Percentiles rank a stretch among this genome's conserved stretches.
phyloP scores from a whole-genome alignment of 352 stramenopile species.

The Globisporangium nagaii region DNA sequence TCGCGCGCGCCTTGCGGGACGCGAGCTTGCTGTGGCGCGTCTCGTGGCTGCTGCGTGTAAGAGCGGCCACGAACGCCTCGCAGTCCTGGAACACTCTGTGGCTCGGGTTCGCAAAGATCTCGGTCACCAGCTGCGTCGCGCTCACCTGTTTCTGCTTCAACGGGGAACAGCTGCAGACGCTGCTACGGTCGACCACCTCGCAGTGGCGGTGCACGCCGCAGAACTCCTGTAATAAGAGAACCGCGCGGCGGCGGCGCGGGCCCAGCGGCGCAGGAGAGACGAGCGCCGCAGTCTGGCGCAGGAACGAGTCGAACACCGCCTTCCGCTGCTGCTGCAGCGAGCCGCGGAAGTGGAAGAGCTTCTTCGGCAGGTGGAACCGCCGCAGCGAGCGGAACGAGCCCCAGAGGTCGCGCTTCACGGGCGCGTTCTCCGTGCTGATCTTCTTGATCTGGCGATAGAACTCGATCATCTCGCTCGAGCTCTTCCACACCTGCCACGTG shows the following conservation, averaged over 20 bases:
- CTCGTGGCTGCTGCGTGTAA: slow-evolving; percentile 34
- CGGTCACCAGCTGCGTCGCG: slow-evolving; percentile 33
- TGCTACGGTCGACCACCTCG: slow-evolving; percentile 32
- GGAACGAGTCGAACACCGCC: slow-evolving; percentile 65
- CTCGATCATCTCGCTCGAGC: slow-evolving; percentile 48
- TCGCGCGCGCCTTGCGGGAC: slow-evolving; percentile 32
- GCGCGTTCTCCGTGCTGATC: slow-evolving; percentile 41
- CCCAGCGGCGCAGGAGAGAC: slow-evolving; percentile 49
- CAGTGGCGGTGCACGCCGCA: slow-evolving; percentile 41
- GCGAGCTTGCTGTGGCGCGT: slow-evolving; percentile 33
- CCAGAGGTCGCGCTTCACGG: slow-evolving; percentile 47
- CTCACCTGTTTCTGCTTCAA: slow-evolving; percentile 32
- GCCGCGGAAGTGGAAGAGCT: slow-evolving; percentile 45
- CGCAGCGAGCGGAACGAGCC: slow-evolving; percentile 43
- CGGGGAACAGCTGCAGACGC: slow-evolving; percentile 30
- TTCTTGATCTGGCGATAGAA: slow-evolving; percentile 59
- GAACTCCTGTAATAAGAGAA: slow-evolving; percentile 56
- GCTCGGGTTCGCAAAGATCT: slow-evolving; percentile 30
- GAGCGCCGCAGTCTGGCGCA: slow-evolving; percentile 55
- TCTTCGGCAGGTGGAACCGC: slow-evolving; percentile 47
- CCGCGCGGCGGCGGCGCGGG: slow-evolving; percentile 39
- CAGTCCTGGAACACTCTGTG: slow-evolving; percentile 31
- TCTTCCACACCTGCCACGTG: slow-evolving; percentile 53
- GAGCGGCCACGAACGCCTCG: slow-evolving; percentile 26
- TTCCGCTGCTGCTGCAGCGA: slow-evolving; percentile 47